Evolutionary conservation across 495 filamentous ascomycete genomes (phyloP).

Genomic region (Xylaria acuta): DNA sequence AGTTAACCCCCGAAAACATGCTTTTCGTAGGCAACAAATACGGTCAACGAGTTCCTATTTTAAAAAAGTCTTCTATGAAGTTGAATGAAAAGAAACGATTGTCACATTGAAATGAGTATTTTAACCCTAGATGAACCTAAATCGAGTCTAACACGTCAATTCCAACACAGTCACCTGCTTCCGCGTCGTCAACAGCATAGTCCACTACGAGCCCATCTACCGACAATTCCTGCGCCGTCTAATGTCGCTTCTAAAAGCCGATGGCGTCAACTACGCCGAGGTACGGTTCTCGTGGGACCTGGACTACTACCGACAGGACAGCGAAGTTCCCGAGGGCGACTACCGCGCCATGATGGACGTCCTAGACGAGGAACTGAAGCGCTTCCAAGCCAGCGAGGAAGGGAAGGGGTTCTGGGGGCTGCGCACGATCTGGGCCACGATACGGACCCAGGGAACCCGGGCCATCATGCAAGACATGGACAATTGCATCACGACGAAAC

Average conservation of each 20-base stretch:
- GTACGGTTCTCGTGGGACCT: slow-evolving; percentile 66
- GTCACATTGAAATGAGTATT: background rate
- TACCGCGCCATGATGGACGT: slow-evolving; percentile 70
- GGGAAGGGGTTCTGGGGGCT: slow-evolving; percentile 83
- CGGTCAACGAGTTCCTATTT: background rate
- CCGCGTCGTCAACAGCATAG: slow-evolving; percentile 68
- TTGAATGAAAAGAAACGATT: background rate
- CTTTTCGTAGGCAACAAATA: background rate
- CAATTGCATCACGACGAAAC: slow-evolving; percentile 79
- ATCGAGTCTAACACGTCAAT: slow-evolving; percentile 12
- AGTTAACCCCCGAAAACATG: slow-evolving; percentile 17
- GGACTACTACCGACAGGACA: slow-evolving; percentile 64
- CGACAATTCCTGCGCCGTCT: slow-evolving; percentile 73
- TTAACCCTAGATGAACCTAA: background rate
- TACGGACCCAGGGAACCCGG: slow-evolving; percentile 67
- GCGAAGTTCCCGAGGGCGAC: slow-evolving; percentile 64
- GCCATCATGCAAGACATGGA: slow-evolving; percentile 80
- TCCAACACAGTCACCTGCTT: slow-evolving; percentile 55
- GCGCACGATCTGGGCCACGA: slow-evolving; percentile 84
- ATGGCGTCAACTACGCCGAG: slow-evolving; percentile 85
- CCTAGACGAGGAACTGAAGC: slow-evolving; percentile 78
- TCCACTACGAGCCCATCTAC: slow-evolving; percentile 93
- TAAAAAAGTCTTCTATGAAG: background rate
- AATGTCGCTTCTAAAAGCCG: slow-evolving; percentile 69
- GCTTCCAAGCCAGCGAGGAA: slow-evolving; percentile 72